Evolutionary conservation across 768 basidiomycete genomes (phyloP).

Genomic region (Pisolithus marmoratus): DNA sequence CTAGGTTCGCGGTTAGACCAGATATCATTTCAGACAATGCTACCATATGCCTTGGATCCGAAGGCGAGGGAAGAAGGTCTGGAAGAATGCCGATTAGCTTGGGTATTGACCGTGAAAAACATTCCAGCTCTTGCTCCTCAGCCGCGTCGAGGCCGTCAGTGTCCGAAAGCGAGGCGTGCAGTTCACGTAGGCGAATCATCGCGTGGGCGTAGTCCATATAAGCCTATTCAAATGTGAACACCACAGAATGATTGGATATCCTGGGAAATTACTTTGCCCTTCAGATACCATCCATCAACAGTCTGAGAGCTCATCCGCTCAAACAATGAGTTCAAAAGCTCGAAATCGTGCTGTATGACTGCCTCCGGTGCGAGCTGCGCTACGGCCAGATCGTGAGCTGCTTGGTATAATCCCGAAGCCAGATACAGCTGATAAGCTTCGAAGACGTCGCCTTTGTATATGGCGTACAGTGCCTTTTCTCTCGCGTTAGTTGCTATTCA

Average conservation of each 20-base stretch:
- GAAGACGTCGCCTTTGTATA: slow-evolving; percentile 56
- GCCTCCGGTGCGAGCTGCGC: slow-evolving; percentile 86
- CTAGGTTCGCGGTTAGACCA: slow-evolving; percentile 52
- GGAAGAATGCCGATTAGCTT: slow-evolving; percentile 64
- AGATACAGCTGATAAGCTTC: slow-evolving; percentile 75
- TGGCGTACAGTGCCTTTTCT: slow-evolving; percentile 59
- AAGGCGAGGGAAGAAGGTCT: slow-evolving; percentile 52
- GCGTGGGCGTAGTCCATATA: slow-evolving; percentile 69
- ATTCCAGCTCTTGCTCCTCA: slow-evolving; percentile 52
- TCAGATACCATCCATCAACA: slow-evolving; percentile 74
- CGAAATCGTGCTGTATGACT: slow-evolving; percentile 50
- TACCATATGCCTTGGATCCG: slow-evolving; percentile 60
- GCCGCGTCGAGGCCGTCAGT: slow-evolving; percentile 40
- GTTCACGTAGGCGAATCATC: slow-evolving; percentile 53
- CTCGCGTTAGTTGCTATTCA: slow-evolving; percentile 1
- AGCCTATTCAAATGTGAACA: slow-evolving; percentile 35
- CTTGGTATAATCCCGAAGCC: slow-evolving; percentile 58
- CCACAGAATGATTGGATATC: background rate
- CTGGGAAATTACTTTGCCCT: slow-evolving; percentile 60
- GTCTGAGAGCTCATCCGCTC: slow-evolving; percentile 48
- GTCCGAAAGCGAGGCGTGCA: slow-evolving; percentile 41
- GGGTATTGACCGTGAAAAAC: slow-evolving; percentile 53
- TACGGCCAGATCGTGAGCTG: slow-evolving; percentile 82
- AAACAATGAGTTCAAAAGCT: slow-evolving; percentile 66
- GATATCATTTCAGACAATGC: slow-evolving; percentile 71